A percentile compares a stretch with the other conserved stretches of the same genome.
Conservation (phyloP, 805 yeast genomes). For the Candida boidinii region DNA sequence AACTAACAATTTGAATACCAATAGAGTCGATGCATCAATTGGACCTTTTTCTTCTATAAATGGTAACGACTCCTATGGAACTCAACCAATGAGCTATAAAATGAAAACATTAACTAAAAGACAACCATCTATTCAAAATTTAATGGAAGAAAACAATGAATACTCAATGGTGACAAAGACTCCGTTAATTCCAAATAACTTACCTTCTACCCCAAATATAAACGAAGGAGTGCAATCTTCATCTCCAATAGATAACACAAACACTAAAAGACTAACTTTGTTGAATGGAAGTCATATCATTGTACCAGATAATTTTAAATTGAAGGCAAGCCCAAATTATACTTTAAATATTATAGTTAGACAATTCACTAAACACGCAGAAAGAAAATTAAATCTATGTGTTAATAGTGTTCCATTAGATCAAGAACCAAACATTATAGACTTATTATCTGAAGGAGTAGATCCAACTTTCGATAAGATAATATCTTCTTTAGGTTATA, state of each 20-base stretch:
- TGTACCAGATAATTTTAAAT: conserved; percentile 2
- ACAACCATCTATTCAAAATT: no score
- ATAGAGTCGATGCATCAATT: neutral
- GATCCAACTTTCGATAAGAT: conserved; percentile 84
- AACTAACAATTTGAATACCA: neutral
- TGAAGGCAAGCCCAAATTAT: conserved; percentile 61
- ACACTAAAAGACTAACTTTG: neutral
- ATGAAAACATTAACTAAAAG: conserved; percentile 1
- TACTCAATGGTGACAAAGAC: no score
- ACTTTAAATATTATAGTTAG: conserved; percentile 92
- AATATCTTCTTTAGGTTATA: conserved; percentile 78
- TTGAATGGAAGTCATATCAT: no score
- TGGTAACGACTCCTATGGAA: conserved; percentile 14
- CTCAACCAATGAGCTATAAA: conserved; percentile 17
- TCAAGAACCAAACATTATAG: conserved; percentile 72
- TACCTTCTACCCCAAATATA: conserved; percentile 3
- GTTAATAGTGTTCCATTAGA: conserved; percentile 52
- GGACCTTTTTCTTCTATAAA: no score
- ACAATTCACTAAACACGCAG: conserved; percentile 91
- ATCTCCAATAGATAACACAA: neutral
- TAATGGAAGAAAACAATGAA: conserved; percentile 4
- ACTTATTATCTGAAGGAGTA: conserved; percentile 73
- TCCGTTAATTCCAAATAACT: conserved; percentile 5
- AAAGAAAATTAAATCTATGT: conserved; percentile 71
- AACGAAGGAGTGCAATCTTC: neutral